Conservation (phyloP, 2,329 filamentous ascomycete species). For the Claviceps monticola region DNA sequence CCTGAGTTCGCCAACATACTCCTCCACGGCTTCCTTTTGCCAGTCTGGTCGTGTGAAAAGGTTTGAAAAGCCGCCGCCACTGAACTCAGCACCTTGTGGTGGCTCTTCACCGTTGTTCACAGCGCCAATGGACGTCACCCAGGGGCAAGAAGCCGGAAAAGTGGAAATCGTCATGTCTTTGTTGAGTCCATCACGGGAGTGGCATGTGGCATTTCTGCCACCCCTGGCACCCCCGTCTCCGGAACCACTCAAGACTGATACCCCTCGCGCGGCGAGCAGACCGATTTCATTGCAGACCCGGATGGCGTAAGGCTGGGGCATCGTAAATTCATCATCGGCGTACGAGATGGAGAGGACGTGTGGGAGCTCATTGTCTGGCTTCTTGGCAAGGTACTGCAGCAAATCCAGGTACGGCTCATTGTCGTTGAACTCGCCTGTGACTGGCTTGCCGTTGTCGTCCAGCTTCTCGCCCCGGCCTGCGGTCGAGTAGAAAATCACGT, state of each 20-base stretch:
- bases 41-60: conserved; percentile 32
- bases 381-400: conserved; percentile 33
- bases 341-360: conserved; percentile 45
- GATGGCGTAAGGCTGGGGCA: conserved; percentile 36
- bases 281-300: conserved; percentile 40
- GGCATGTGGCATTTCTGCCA: conserved; percentile 35
- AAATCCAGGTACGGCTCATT: conserved; percentile 47
- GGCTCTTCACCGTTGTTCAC: conserved; percentile 27
- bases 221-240: conserved; percentile 37
- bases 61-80: conserved; percentile 38
- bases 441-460: conserved; percentile 21
- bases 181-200: conserved; percentile 43
- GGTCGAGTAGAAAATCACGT: conserved; percentile 30
- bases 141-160: conserved; percentile 56
- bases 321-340: conserved; percentile 42
- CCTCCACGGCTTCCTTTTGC: conserved; percentile 27
- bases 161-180: conserved; percentile 41
- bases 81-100: conserved; percentile 29
- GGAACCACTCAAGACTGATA: conserved; percentile 34
- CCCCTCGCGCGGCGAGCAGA: conserved; percentile 37
- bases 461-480: conserved; percentile 30
- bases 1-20: conserved; percentile 27
- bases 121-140: conserved; percentile 52
- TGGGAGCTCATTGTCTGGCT: conserved; percentile 31
- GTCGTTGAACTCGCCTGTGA: conserved; percentile 17